Percentiles rank a stretch among this genome's conserved stretches.
Evolutionary conservation across 1,139 yeast species (phyloP).

Genomic region (Arxiozyma slooffiae): DNA sequence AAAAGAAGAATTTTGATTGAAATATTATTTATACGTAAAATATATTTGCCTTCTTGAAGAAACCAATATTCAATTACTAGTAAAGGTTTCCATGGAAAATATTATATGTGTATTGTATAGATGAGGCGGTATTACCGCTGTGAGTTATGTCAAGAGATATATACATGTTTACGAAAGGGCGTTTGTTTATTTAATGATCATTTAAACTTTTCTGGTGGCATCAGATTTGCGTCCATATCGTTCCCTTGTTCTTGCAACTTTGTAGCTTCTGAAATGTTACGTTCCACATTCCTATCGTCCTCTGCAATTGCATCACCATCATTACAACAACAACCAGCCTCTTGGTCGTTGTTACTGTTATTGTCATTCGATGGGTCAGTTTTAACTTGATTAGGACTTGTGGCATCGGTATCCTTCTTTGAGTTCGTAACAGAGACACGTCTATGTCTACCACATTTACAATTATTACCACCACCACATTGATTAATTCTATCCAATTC

Average conservation of each 20-base stretch:
- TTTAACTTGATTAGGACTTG: background rate
- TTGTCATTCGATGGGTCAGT: background rate
- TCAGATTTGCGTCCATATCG: slow-evolving; percentile 25
- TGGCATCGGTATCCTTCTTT: background rate
- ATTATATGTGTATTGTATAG: background rate
- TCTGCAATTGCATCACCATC: slow-evolving; percentile 8
- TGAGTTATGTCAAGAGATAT: background rate
- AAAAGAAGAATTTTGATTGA: too few species aligned
- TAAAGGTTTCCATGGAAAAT: too few species aligned
- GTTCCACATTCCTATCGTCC: slow-evolving; percentile 18
- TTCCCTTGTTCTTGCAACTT: slow-evolving; percentile 26
- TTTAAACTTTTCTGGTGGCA: slow-evolving; percentile 25
- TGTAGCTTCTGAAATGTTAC: slow-evolving; percentile 18
- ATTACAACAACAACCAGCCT: slow-evolving; percentile 13
- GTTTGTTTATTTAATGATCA: background rate
- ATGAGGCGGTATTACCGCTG: background rate
- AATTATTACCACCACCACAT: slow-evolving; percentile 25
- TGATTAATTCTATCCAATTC: slow-evolving; percentile 20
- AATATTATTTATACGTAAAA: background rate
- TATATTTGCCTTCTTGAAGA: too few species aligned
- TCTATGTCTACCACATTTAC: slow-evolving; percentile 24
- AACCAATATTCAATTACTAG: too few species aligned
- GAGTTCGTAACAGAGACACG: background rate
- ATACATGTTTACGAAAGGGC: background rate
- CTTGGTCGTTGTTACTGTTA: background rate